These are phyloP conservation scores for Parietichytrium sp. DNA, from an alignment of 108 stramenopile genomes.

Conservation along the genomic window DNA sequence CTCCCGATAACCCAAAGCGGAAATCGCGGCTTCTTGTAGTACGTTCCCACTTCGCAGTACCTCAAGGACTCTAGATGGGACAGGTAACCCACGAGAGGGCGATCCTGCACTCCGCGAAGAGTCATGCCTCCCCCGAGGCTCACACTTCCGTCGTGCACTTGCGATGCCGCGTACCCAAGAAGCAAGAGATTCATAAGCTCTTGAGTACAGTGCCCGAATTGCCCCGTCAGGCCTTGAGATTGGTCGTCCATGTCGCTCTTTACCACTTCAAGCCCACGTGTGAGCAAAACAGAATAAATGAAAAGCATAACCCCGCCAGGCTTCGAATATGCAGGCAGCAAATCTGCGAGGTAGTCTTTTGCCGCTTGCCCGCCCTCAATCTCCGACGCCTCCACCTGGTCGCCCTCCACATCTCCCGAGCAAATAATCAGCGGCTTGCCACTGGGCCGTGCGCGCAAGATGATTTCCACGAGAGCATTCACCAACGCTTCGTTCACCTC, in stretches of 20 bases:
- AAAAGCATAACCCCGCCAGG: conserved; percentile 73
- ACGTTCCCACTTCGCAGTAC: conserved; percentile 75
- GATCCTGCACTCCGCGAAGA: conserved; percentile 69
- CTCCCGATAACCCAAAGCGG: conserved; percentile 81
- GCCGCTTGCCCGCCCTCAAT: not conserved
- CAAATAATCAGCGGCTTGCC: not conserved
- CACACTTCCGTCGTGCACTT: conserved; percentile 78
- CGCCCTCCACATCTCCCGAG: not conserved
- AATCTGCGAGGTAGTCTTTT: not conserved
- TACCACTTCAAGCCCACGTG: conserved; percentile 57
- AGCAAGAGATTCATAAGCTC: conserved; percentile 80
- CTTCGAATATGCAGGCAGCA: not conserved
- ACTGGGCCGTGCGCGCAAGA: not conserved
- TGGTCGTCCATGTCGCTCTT: conserved; percentile 74
- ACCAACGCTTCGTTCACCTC: not conserved
- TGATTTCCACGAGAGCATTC: not conserved
- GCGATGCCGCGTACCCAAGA: conserved; percentile 74
- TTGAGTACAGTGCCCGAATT: conserved; percentile 82
- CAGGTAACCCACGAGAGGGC: conserved; percentile 76
- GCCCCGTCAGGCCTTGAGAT: conserved; percentile 57
- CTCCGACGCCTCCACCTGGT: not conserved
- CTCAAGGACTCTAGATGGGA: conserved; percentile 72
- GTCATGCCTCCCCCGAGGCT: conserved; percentile 8
- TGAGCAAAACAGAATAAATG: conserved; percentile 67
- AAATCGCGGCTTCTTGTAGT: conserved; percentile 73